phyloP scores from a whole-genome alignment of 202 grass and related monocot species.

The Cymbopogon flexuosus region DNA sequence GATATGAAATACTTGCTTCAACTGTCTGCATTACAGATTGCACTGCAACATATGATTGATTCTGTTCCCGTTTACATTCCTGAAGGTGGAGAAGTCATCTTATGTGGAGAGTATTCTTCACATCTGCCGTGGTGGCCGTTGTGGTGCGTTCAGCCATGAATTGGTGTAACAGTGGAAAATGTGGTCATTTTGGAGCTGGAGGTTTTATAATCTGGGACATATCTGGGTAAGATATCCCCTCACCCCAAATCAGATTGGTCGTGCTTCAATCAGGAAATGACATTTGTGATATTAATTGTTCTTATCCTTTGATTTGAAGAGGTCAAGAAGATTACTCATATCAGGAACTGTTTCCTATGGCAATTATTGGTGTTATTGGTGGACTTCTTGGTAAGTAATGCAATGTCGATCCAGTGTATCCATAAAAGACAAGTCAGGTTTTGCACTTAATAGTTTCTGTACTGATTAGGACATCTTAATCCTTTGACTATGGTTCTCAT shows the following conservation, averaged over 20 bases:
- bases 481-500: background rate
- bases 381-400: conserved; percentile 78
- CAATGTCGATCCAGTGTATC: conserved; percentile 18
- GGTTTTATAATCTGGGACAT: conserved; percentile 99
- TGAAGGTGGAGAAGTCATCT: conserved; percentile 98
- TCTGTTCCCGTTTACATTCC: conserved; percentile 31
- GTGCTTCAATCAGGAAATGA: conserved; percentile 2
- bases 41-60: conserved; percentile 22
- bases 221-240: conserved; percentile 59
- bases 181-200: conserved; percentile 96
- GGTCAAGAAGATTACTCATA: conserved; percentile 99
- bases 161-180: conserved; percentile 96
- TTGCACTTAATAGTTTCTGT: conserved; percentile 5
- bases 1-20: background rate
- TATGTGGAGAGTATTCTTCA: conserved; percentile 99
- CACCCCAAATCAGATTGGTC: background rate
- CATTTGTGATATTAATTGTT: conserved; percentile 33
- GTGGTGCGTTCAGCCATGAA: conserved; percentile 88
- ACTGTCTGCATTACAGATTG: background rate
- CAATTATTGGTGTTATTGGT: conserved; percentile 96
- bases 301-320: conserved; percentile 31
- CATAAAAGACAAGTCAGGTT: conserved; percentile 4
- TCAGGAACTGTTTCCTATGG: conserved; percentile 92
- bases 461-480: background rate
- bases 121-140: conserved; percentile 94